Evolutionary conservation across 208 protist genomes (phyloP).

Genomic region (Leishmania braziliensis): DNA sequence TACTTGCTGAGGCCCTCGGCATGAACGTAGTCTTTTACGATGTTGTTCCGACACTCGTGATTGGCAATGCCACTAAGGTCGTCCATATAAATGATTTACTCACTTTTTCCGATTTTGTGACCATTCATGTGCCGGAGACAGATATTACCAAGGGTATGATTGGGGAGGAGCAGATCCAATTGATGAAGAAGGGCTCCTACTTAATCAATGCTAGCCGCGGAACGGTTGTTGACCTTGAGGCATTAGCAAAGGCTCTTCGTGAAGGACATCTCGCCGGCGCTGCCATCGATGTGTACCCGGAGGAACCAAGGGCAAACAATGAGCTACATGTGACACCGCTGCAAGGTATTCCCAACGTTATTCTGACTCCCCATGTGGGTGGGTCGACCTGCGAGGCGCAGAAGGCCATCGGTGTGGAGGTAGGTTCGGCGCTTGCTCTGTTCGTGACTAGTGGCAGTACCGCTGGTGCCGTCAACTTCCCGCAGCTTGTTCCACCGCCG

Average conservation of each 20-base stretch:
- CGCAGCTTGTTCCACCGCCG: slow-evolving; percentile 69
- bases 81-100: slow-evolving; percentile 79
- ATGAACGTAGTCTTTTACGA: slow-evolving; percentile 95
- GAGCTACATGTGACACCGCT: slow-evolving; percentile 67
- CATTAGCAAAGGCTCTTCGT: slow-evolving; percentile 67
- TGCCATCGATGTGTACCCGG: slow-evolving; percentile 93
- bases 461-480: slow-evolving; percentile 93
- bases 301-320: slow-evolving; percentile 72
- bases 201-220: slow-evolving; percentile 89
- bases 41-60: slow-evolving; percentile 79
- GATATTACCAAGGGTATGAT: slow-evolving; percentile 83
- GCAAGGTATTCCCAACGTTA: slow-evolving; percentile 90
- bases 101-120: slow-evolving; percentile 86
- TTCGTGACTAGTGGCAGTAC: slow-evolving; percentile 88
- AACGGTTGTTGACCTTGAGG: slow-evolving; percentile 85
- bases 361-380: slow-evolving; percentile 95
- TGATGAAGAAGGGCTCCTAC: slow-evolving; percentile 83
- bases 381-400: slow-evolving; percentile 94
- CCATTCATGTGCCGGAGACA: slow-evolving; percentile 92
- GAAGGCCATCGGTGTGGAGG: slow-evolving; percentile 89
- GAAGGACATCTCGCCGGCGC: slow-evolving; percentile 84
- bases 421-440: slow-evolving; percentile 78
- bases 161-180: slow-evolving; percentile 52
- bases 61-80: slow-evolving; percentile 85
- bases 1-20: slow-evolving; percentile 92